A percentile compares a stretch with the other conserved stretches of the same genome.
Conservation (phyloP, 2,329 filamentous ascomycete species). For the Paecilomyces dactylethromorphus region DNA sequence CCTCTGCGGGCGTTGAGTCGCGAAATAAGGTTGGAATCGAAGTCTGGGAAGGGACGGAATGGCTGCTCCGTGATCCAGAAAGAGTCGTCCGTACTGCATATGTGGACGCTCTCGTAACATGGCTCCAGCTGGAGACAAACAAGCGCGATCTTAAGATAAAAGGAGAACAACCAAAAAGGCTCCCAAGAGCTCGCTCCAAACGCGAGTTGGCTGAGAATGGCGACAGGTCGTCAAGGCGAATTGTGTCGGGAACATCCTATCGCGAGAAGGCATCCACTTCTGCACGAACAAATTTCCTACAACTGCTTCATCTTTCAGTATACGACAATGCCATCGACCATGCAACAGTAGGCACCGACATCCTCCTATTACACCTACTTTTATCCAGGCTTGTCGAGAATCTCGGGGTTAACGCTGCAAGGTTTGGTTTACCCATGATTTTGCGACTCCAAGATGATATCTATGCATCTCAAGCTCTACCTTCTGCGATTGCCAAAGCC, state of each 20-base stretch:
- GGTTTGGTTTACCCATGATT: slow-evolving; percentile 80
- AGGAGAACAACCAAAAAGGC: slow-evolving; percentile 46
- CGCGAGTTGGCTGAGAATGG: slow-evolving; percentile 33
- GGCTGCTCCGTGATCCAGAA: slow-evolving; percentile 76
- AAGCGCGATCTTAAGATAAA: slow-evolving; percentile 58
- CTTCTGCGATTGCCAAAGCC: slow-evolving; percentile 60
- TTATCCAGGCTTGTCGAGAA: slow-evolving; percentile 66
- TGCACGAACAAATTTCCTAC: slow-evolving; percentile 64
- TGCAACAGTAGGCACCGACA: slow-evolving; percentile 65
- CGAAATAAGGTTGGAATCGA: slow-evolving; percentile 70
- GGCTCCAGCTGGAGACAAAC: slow-evolving; percentile 75
- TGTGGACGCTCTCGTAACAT: slow-evolving; percentile 72
- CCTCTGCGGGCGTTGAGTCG: slow-evolving; percentile 57
- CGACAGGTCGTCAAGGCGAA: slow-evolving; percentile 50
- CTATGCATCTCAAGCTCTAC: slow-evolving; percentile 19
- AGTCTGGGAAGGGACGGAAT: slow-evolving; percentile 95
- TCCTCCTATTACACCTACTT: slow-evolving; percentile 70
- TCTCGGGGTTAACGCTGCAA: slow-evolving; percentile 74
- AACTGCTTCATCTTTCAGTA: slow-evolving; percentile 76
- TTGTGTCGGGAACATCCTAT: slow-evolving; percentile 60
- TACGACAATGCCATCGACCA: slow-evolving; percentile 80
- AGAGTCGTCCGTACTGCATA: slow-evolving; percentile 77
- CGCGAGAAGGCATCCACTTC: slow-evolving; percentile 52
- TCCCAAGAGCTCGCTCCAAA: slow-evolving; percentile 35
- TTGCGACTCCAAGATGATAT: slow-evolving; percentile 83